Conservation (phyloP, 495 filamentous ascomycete species). For the Parathielavia appendiculata region DNA sequence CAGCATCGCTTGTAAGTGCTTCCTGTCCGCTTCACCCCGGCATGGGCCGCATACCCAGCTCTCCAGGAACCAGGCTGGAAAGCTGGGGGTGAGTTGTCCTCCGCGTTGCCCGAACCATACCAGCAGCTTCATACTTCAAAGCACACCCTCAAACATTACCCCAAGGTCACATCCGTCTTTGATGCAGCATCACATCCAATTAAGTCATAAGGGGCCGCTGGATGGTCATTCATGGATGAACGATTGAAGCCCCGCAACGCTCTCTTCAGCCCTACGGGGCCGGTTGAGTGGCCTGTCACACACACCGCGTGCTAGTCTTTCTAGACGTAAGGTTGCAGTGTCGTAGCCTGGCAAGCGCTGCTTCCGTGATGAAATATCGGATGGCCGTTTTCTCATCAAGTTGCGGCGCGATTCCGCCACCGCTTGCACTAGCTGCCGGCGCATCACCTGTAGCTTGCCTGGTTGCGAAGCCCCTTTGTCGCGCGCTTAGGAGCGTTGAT, state of each 20-base stretch:
- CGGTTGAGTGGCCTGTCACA: conserved; percentile 6
- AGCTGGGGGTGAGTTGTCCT: background rate
- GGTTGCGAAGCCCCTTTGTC: conserved; percentile 8
- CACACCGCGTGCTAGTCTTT: background rate
- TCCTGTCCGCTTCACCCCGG: too few relatives aligned
- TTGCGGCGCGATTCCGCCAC: background rate
- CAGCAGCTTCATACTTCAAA: background rate
- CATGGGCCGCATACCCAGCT: too few relatives aligned
- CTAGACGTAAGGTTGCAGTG: background rate
- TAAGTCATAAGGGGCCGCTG: background rate
- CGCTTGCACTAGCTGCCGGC: background rate
- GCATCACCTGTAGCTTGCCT: conserved; percentile 8
- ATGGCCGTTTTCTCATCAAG: too few relatives aligned
- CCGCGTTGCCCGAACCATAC: background rate
- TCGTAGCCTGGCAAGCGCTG: background rate
- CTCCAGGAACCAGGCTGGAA: background rate
- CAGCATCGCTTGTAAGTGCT: too few relatives aligned
- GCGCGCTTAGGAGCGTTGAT: conserved; percentile 25
- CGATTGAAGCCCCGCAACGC: background rate
- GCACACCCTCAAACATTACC: background rate
- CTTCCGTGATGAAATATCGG: too few relatives aligned
- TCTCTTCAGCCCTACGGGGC: conserved; percentile 17
- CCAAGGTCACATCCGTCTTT: background rate
- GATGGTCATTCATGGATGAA: background rate
- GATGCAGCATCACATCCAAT: background rate